Percentiles rank a stretch among this genome's conserved stretches.
Conservation (phyloP, 768 basidiomycete species). For the Leccinum subgranulosum region DNA sequence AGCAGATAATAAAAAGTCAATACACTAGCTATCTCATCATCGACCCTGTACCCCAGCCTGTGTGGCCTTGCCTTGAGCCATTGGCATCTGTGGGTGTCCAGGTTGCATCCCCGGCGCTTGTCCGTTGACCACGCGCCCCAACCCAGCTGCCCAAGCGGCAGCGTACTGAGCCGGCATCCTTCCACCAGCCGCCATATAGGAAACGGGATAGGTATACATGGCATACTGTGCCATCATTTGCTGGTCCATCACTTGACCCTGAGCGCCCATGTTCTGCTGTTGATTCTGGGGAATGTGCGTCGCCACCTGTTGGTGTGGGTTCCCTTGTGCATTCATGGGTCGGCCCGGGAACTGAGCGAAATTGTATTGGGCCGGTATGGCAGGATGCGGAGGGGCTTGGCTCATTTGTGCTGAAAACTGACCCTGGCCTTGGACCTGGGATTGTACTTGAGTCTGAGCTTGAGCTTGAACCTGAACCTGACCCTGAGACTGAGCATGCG, state of each 20-base stretch:
- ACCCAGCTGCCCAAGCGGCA: constrained; percentile 19
- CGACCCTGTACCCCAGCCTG: constrained; percentile 34
- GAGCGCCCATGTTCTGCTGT: constrained; percentile 27
- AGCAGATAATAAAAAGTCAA: constrained; percentile 5
- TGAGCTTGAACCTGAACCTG: constrained; percentile 9
- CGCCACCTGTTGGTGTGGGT: constrained; percentile 25
- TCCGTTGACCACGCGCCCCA: constrained; percentile 24
- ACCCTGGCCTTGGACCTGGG: constrained; percentile 21
- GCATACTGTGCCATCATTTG: constrained; percentile 30
- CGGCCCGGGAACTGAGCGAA: constrained; percentile 31
- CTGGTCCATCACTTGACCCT: constrained; percentile 25
- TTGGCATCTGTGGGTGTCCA: constrained; percentile 28
- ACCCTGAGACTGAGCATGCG: not conserved
- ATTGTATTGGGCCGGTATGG: constrained; percentile 31
- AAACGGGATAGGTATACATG: constrained; percentile 24
- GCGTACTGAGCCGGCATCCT: constrained; percentile 22
- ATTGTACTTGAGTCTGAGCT: constrained; percentile 20
- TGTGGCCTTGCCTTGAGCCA: constrained; percentile 31
- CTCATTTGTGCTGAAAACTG: constrained; percentile 24
- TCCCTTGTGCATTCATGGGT: constrained; percentile 27
- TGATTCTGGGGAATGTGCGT: constrained; percentile 26
- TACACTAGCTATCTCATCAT: constrained; percentile 26
- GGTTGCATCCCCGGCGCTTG: constrained; percentile 30
- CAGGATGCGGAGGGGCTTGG: constrained; percentile 26
- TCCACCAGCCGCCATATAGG: constrained; percentile 18